Evolutionary conservation across 179 eudicot species (phyloP), one percentile per base, ranked within the genome.

Genomic region (Beta macrorhiza): DNA sequence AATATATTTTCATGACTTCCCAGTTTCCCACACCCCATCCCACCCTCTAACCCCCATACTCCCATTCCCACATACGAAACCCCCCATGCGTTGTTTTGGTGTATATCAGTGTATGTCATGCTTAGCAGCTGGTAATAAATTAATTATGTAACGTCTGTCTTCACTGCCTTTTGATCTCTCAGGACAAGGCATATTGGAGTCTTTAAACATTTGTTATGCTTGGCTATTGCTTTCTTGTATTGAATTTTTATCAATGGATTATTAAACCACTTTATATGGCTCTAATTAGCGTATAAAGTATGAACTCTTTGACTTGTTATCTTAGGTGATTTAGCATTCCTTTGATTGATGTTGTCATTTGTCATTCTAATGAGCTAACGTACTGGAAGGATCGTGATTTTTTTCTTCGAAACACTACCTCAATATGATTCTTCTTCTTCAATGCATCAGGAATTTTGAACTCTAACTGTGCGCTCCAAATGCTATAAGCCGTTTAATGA

Each of bases 81-180:
- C 42, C 42, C 42, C 42, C 42, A 3, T 37, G 42, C 42, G 42
- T 37, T 37, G 42, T 37, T 37, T 37, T 37, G 4, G 42, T 37
- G 42, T 37, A 37, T 37, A 37, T 37, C 42, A 37, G 53, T 80
- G 72, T 52, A 59, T 76, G 32, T 10, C 72, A 68, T 71, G 69
- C 16, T 47, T 63, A 68, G 14, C 12, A 73, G 29, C 52, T 62
- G 76, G 37, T 49, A 29, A 42, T 51, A 17, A 55, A 49, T 75
- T 61, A 61, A n/a, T 1, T 17, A 5, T 49, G 5, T 7, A 45
- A 3, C n/a, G 32, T 17, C 9, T 57, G 7, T 59, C 25, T 10
- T 70, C 64, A 16, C 55, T 72, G 49, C 51, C 52, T 19, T 69
- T 37, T n/a, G 16, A 14, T 56, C 67, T 79, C 63, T 57, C 49